Evolutionary conservation across 2,329 filamentous ascomycete genomes (phyloP).

Genomic region (Alternaria arborescens): DNA sequence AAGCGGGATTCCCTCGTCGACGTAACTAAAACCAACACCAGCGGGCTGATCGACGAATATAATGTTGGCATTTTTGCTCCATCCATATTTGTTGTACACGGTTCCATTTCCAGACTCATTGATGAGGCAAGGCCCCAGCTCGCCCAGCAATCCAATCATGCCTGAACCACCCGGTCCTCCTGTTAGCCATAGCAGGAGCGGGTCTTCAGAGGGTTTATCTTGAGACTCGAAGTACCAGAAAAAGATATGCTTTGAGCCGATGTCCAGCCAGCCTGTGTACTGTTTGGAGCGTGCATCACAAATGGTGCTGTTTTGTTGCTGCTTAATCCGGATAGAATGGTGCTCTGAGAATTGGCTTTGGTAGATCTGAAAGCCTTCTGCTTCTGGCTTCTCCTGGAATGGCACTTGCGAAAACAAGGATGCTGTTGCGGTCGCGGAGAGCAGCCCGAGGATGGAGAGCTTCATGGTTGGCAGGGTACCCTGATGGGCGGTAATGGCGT

Average conservation of each 20-base stretch:
- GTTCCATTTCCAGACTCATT: slow-evolving; percentile 51
- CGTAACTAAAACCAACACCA: slow-evolving; percentile 52
- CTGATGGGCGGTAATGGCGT: slow-evolving; percentile 1
- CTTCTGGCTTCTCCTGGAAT: slow-evolving; percentile 40
- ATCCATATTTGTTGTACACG: slow-evolving; percentile 51
- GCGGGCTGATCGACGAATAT: slow-evolving; percentile 52
- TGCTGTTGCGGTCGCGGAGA: slow-evolving; percentile 17
- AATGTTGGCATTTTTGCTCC: slow-evolving; percentile 49
- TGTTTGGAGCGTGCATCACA: slow-evolving; percentile 48
- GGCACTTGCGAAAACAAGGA: slow-evolving; percentile 37
- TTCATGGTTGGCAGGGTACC: slow-evolving; percentile 25
- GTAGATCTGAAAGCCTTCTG: slow-evolving; percentile 41
- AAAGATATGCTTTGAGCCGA: slow-evolving; percentile 55
- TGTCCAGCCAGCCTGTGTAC: slow-evolving; percentile 50
- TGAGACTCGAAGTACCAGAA: slow-evolving; percentile 58
- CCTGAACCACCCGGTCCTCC: slow-evolving; percentile 51
- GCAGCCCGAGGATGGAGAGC: slow-evolving; percentile 18
- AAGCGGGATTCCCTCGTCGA: slow-evolving; percentile 47
- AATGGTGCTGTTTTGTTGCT: slow-evolving; percentile 44
- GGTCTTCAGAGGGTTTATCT: slow-evolving; percentile 47
- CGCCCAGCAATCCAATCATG: slow-evolving; percentile 50
- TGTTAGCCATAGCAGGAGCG: slow-evolving; percentile 54
- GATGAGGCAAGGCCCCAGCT: slow-evolving; percentile 51
- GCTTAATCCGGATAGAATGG: slow-evolving; percentile 46
- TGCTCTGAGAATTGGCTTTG: slow-evolving; percentile 43